Conservation (phyloP, 228 moss, liverwort and hornwort species). For the Sphagnum fallax region DNA sequence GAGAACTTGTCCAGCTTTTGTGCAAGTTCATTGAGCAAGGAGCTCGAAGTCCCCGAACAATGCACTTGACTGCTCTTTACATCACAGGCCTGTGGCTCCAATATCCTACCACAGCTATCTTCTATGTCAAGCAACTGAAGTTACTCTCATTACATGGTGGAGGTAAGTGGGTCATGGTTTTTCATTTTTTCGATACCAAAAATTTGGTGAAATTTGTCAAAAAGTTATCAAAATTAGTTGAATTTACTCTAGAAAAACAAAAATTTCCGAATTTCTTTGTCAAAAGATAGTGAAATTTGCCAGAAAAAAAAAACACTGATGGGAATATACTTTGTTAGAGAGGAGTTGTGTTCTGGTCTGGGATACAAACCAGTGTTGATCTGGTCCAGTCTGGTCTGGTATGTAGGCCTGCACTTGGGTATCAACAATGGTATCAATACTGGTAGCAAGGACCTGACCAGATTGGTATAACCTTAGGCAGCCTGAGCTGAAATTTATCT, state of each 20-base stretch:
- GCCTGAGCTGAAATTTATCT: neutral
- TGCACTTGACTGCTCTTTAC: constrained; percentile 60
- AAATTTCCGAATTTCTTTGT: too few species aligned
- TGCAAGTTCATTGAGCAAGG: constrained; percentile 73
- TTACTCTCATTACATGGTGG: constrained; percentile 58
- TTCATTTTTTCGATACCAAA: neutral
- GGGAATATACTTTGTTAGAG: too few species aligned
- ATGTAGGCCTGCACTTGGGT: neutral
- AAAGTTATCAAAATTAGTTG: too few species aligned
- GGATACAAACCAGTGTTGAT: neutral
- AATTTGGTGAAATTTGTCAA: too few species aligned
- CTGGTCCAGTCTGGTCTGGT: neutral
- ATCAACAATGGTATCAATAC: too few species aligned
- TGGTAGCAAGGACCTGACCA: too few species aligned
- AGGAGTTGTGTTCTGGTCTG: too few species aligned
- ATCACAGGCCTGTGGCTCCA: constrained; percentile 69
- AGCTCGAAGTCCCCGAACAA: constrained; percentile 39
- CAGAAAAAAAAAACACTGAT: too few species aligned
- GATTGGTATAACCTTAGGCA: too few species aligned
- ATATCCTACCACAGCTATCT: constrained; percentile 47
- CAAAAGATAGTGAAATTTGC: too few species aligned
- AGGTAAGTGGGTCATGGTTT: constrained; percentile 24
- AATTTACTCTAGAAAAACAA: too few species aligned
- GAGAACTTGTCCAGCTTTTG: constrained; percentile 32
- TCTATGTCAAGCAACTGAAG: constrained; percentile 58